Conservation (phyloP, 1,139 yeast species). For the Taphrina deformans region DNA sequence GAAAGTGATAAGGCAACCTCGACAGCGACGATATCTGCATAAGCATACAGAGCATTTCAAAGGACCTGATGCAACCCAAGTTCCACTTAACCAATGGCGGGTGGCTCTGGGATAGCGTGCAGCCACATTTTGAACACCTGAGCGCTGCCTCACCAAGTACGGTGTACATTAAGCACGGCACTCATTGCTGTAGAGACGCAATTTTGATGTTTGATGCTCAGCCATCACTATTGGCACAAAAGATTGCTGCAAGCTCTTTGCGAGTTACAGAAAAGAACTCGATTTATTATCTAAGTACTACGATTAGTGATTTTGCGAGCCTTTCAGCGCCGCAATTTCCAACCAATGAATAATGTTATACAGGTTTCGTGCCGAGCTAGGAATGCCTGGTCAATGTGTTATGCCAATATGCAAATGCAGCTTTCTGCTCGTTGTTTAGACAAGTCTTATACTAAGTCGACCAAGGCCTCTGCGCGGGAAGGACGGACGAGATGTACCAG, state of each 20-base stretch:
- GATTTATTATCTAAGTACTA: neutral
- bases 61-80: neutral
- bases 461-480: neutral
- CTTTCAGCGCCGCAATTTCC: neutral
- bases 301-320: neutral
- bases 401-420: constrained; percentile 1
- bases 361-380: neutral
- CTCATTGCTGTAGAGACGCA: neutral
- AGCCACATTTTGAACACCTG: neutral
- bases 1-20: too few species aligned
- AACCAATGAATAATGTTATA: neutral
- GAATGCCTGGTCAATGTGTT: neutral
- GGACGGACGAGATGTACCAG: constrained; percentile 52
- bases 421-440: neutral
- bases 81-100: neutral
- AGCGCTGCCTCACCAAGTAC: too few species aligned
- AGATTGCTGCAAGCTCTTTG: too few species aligned
- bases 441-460: neutral
- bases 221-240: too few species aligned
- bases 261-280: too few species aligned
- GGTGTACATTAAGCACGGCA: too few species aligned
- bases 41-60: neutral
- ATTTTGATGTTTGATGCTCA: neutral
- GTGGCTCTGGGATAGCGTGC: neutral
- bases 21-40: neutral